Percentiles rank a stretch among this genome's conserved stretches.
phyloP scores from a whole-genome alignment of 768 basidiomycete genomes.

The Tricholoma saponaceum region DNA sequence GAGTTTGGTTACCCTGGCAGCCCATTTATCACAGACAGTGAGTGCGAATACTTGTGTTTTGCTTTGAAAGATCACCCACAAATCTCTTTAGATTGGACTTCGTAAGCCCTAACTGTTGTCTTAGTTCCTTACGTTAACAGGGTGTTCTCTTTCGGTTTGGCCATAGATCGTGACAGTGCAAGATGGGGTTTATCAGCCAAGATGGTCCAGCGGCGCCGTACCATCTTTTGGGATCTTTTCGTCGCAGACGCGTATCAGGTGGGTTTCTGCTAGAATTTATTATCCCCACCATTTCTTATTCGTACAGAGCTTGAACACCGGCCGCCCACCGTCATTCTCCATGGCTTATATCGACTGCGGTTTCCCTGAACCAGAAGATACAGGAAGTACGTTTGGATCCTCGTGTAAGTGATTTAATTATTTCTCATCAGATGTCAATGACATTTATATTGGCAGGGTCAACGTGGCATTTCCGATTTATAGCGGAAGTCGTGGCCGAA shows the following conservation, averaged over 20 bases:
- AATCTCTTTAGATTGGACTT: conserved; percentile 49
- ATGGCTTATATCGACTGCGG: conserved; percentile 65
- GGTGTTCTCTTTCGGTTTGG: neutral
- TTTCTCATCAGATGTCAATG: neutral
- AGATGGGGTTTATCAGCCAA: conserved; percentile 58
- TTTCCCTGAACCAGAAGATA: conserved; percentile 40
- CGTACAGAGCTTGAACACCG: conserved; percentile 59
- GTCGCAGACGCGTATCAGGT: conserved; percentile 72
- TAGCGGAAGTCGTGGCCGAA: conserved; percentile 60
- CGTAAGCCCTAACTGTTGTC: conserved; percentile 39
- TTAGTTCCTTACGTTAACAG: neutral
- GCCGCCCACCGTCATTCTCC: conserved; percentile 67
- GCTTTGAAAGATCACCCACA: too few species aligned
- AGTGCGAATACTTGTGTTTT: conserved; percentile 19
- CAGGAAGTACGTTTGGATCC: conserved; percentile 25
- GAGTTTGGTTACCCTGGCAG: conserved; percentile 58
- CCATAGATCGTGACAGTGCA: conserved; percentile 58
- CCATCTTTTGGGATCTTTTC: conserved; percentile 78
- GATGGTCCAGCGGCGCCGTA: conserved; percentile 60
- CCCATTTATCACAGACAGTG: conserved; percentile 64
- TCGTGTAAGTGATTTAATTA: conserved; percentile 24
- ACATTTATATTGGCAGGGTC: conserved; percentile 35
- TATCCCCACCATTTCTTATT: neutral
- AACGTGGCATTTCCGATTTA: conserved; percentile 61
- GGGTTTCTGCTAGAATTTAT: neutral